Evolutionary conservation across 176 grass and related monocot genomes (phyloP).

Genomic region (Cymbopogon citratus): DNA sequence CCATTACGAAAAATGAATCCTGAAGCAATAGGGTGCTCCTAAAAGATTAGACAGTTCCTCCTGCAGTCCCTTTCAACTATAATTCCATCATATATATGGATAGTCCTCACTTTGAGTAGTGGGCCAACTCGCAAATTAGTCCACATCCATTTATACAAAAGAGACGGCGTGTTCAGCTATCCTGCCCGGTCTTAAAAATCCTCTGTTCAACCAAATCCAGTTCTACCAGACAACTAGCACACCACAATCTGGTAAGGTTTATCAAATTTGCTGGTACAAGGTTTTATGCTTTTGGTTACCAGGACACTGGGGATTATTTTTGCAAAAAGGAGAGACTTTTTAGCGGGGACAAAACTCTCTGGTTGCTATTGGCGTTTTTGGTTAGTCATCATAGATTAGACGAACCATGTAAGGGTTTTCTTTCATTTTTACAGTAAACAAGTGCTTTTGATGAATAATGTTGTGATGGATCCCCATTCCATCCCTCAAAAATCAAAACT

Average conservation of each 20-base stretch:
- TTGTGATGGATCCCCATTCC: background rate
- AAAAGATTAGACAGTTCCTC: background rate
- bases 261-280: background rate
- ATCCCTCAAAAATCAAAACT: background rate
- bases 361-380: background rate
- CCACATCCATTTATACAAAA: background rate
- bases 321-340: background rate
- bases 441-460: background rate
- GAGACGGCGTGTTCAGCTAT: background rate
- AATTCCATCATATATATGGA: slow-evolving; percentile 33
- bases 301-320: background rate
- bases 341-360: background rate
- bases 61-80: background rate
- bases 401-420: background rate
- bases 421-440: background rate
- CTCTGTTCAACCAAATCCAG: background rate
- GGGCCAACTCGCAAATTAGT: background rate
- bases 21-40: background rate
- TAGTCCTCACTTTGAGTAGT: too few species aligned
- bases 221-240: too few species aligned
- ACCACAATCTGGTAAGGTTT: too few species aligned
- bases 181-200: background rate
- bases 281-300: background rate
- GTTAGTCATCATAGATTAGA: background rate
- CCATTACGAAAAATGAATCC: background rate